Percentiles rank a stretch among this genome's conserved stretches.
phyloP scores from a whole-genome alignment of 73 alveolate genomes.

The Tetrahymena borealis region DNA sequence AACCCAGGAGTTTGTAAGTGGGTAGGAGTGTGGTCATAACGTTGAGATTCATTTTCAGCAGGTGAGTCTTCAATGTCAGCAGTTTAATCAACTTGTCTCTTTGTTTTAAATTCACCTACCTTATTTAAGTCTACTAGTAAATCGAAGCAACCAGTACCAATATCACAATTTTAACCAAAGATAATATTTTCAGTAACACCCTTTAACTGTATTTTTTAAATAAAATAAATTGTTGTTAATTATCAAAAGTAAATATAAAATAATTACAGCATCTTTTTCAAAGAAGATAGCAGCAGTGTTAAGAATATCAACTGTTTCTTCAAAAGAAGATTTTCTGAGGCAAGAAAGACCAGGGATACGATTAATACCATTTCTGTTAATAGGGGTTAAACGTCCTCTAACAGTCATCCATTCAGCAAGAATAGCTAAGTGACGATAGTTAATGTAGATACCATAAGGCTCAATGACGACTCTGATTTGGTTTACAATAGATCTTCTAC shows the following conservation, averaged over 20 bases:
- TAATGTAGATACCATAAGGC: constrained; percentile 43
- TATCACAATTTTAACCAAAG: constrained; percentile 40
- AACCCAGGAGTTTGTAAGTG: background rate
- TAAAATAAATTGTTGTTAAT: background rate
- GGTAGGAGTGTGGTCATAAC: background rate
- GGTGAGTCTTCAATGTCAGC: background rate
- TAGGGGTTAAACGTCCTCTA: constrained; percentile 41
- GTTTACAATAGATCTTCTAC: constrained; percentile 23
- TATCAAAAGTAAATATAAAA: background rate
- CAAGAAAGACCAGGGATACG: constrained; percentile 36
- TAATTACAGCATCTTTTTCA: constrained; percentile 73
- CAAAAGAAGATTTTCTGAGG: constrained; percentile 72
- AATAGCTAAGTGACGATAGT: constrained; percentile 29
- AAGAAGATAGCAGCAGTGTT: constrained; percentile 98
- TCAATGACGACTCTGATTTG: constrained; percentile 29
- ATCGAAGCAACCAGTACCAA: constrained; percentile 40
- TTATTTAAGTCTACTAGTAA: constrained; percentile 25
- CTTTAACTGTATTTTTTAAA: background rate
- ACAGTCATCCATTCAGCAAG: constrained; percentile 46
- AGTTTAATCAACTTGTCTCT: background rate
- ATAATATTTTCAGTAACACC: constrained; percentile 37
- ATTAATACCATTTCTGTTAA: constrained; percentile 43
- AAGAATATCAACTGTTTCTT: constrained; percentile 99
- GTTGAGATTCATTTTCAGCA: background rate
- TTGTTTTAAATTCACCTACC: constrained; percentile 31